These are phyloP conservation scores for Boletus rufocinnamomeus DNA, from an alignment of 768 basidiomycete genomes.

Conservation along the genomic window DNA sequence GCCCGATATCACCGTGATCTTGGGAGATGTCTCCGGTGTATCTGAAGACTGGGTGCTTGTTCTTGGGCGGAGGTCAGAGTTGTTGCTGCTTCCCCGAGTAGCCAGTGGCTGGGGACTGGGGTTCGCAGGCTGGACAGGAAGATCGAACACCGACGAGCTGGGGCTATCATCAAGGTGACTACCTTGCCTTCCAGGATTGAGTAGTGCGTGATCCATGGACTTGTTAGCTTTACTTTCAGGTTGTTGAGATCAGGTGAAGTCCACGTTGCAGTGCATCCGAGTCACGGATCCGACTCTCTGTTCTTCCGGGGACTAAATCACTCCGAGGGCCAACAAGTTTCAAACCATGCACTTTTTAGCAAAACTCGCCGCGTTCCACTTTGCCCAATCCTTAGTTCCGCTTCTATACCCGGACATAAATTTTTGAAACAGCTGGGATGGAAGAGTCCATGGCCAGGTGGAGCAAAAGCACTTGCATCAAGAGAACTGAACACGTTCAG, in stretches of 20 bases:
- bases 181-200: conserved; percentile 10
- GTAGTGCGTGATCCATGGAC: conserved; percentile 19
- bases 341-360: background rate
- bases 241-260: background rate
- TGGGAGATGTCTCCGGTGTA: conserved; percentile 28
- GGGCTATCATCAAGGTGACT: conserved; percentile 46
- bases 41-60: conserved; percentile 6
- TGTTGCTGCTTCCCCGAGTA: conserved; percentile 12
- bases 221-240: background rate
- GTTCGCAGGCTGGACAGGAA: conserved; percentile 49
- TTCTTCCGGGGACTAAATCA: background rate
- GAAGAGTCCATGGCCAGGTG: background rate
- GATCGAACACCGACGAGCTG: conserved; percentile 74
- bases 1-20: conserved; percentile 81
- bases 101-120: conserved; percentile 23
- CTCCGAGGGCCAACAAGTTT: background rate
- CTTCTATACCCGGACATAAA: background rate
- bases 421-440: background rate
- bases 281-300: background rate
- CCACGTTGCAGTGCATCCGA: background rate
- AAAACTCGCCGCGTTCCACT: no score
- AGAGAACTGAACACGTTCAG: background rate
- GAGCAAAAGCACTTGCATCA: background rate
- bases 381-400: no score
- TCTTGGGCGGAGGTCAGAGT: conserved; percentile 6